Evolutionary conservation across 208 protist genomes (phyloP), one percentile per base, ranked within the genome.

Genomic region (Herpetomonas tarakana): DNA sequence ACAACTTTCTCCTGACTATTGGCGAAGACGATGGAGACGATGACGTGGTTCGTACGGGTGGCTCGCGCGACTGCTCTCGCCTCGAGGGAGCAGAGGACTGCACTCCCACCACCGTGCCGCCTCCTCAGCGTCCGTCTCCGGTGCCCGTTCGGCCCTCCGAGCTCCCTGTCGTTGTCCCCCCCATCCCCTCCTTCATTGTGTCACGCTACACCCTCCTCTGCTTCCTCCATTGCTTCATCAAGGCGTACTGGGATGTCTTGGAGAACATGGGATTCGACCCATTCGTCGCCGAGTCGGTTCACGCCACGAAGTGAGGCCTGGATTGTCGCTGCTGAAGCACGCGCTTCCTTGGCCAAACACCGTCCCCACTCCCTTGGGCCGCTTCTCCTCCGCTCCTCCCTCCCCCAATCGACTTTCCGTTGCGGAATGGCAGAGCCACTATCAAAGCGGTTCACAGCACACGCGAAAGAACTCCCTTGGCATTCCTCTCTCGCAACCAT

Each of bases 181-280:
- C 0, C 26, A 66, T 83, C 9, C 71, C 76, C 12, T n/a, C 65
- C 53, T 80, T 86, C 25, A 62, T 70, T 2, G 75, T 83, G 0
- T 75, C 71, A 16, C 65, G 68, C 38, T 69, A 69, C 52, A 82
- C 73, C 1, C 52, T 81, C 2, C 58, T 80, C 28, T 53, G 65
- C n/a, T 86, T 80, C 41, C 54, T 82, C 14, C 54, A 69, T 11
- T 74, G 69, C 55, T 83, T 86, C 38, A 74, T 79, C 19, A 72
- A 69, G 53, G 56, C 79, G 3, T 79, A 86, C 63, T 86, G 79
- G 79, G 67, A 71, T 19, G 77, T 81, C 62, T 61, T 86, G 50
- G 60, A 71, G 35, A 71, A 62, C 24, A 81, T 82, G 49, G 71
- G 71, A 0, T 63, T 79, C 25, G 65, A 83, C 39, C 71, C 71